Evolutionary conservation across 768 basidiomycete species (phyloP), one percentile per base, ranked within the genome.

Genomic region (Cytidiella melzeri): DNA sequence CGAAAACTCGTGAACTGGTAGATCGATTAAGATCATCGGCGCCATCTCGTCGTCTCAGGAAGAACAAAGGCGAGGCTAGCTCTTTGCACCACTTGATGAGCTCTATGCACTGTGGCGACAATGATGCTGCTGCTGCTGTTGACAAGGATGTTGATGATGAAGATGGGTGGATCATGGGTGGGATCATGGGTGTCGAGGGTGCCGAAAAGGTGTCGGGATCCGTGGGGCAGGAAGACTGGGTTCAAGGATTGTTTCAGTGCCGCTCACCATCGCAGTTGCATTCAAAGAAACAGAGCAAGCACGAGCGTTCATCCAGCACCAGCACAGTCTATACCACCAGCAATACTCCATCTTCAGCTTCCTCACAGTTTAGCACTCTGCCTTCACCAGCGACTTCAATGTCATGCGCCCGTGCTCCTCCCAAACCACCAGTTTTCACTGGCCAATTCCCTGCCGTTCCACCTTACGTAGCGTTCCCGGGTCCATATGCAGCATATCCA

Each of bases 1-100:
- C 80, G 19, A 75, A 74, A 57, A 83, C 81, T 18, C 72, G 81
- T 11, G 74, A 77, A 54, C 76, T 83, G 37, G 76, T 83, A 25
- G 80, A 83, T 54, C 70, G 72, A 28, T 61, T 82, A 36, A 73
- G 78, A 46, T 76, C 71, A 5, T 61, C 64, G 40, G 48, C 19
- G 19, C n/a, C 57, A 13, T 55, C 58, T 19, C 59, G 61, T 10
- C 43, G 56, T 34, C 56, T 47, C 12, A 38, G 54, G 51, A 42
- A 49, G 45, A 38, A 39, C 27, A 45, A 46, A 36, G 42, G 28
- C 23, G 38, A 36, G 42, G 41, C 25, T 15, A 47, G 41, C 26
- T 30, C 19, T 2, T 34, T 12, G 21, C 5, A n/a, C 38, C 25
- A 45, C 15, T 28, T 28, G 6, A 47, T 21, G 9, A 7, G 24